A percentile compares a stretch with the other conserved stretches of the same genome.
phyloP scores from a whole-genome alignment of 805 yeast species.

The Lipomyces orientalis region DNA sequence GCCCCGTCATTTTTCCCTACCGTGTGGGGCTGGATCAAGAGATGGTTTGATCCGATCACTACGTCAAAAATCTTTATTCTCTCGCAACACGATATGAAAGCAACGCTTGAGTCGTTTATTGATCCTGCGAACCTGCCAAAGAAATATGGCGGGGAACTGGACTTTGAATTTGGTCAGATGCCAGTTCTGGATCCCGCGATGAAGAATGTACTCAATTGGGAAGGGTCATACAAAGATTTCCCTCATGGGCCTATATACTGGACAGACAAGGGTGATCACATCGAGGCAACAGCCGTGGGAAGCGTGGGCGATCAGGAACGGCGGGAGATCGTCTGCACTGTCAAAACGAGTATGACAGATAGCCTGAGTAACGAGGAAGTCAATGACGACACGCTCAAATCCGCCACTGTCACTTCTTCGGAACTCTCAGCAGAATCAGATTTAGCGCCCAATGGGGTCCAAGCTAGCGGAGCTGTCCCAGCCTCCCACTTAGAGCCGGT shows the following conservation, averaged over 20 bases:
- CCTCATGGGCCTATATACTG: conserved; percentile 8
- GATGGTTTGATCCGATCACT: conserved; percentile 8
- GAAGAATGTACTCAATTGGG: neutral
- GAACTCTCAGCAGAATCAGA: neutral
- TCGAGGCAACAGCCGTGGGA: neutral
- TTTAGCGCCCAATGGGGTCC: neutral
- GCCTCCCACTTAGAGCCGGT: neutral
- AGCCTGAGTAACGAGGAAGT: neutral
- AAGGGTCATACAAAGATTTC: conserved; percentile 2
- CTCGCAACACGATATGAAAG: conserved; percentile 3
- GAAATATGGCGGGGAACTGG: conserved; percentile 6
- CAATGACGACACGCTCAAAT: neutral
- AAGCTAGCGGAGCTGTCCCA: neutral
- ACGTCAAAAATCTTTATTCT: conserved; percentile 7
- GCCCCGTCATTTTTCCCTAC: conserved; percentile 9
- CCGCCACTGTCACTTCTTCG: neutral
- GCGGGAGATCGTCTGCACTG: neutral
- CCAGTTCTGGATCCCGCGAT: neutral
- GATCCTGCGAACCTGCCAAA: conserved; percentile 7
- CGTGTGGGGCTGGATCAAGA: conserved; percentile 9
- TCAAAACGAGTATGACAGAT: neutral
- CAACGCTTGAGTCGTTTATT: neutral
- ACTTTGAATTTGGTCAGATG: neutral
- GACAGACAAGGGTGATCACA: conserved; percentile 1
- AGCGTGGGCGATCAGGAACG: neutral